Percentiles rank a stretch among this genome's conserved stretches.
Evolutionary conservation across 352 stramenopile species (phyloP).

Genomic region (Globisporangium takayamanum): DNA sequence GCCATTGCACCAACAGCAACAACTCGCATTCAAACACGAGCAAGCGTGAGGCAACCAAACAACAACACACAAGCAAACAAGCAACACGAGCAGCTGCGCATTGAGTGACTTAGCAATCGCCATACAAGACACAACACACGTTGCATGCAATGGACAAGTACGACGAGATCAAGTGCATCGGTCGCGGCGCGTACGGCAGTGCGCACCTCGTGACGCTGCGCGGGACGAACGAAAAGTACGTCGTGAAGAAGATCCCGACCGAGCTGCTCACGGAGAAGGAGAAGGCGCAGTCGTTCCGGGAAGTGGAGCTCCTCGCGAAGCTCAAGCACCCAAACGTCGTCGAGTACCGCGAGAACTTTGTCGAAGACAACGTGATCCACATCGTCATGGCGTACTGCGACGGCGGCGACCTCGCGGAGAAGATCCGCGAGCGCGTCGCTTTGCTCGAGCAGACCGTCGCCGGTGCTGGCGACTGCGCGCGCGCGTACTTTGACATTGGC

Average conservation of each 20-base stretch:
- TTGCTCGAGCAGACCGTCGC: conserved; percentile 17
- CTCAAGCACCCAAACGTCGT: conserved; percentile 93
- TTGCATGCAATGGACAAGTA: conserved; percentile 56
- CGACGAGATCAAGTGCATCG: conserved; percentile 70
- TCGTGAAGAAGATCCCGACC: conserved; percentile 87
- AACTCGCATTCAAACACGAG: too few species aligned
- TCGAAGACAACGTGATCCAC: conserved; percentile 73
- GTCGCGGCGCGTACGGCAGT: conserved; percentile 68
- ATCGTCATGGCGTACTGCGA: conserved; percentile 96
- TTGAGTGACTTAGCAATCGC: background rate
- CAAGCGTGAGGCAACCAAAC: too few species aligned
- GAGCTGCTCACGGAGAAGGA: conserved; percentile 73
- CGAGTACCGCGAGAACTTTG: conserved; percentile 91
- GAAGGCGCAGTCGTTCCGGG: conserved; percentile 67
- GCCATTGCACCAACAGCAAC: too few species aligned
- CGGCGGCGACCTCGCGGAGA: conserved; percentile 72
- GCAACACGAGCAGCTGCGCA: conserved; percentile 5
- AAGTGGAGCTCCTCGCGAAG: conserved; percentile 88
- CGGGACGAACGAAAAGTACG: conserved; percentile 36
- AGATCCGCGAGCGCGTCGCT: conserved; percentile 48
- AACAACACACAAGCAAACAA: too few species aligned
- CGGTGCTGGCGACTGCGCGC: conserved; percentile 8
- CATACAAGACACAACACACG: background rate
- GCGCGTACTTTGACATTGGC: conserved; percentile 47
- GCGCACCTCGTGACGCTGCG: conserved; percentile 57